Evolutionary conservation across 2,329 filamentous ascomycete species (phyloP).

Genomic region (Botrytis pseudocinerea): DNA sequence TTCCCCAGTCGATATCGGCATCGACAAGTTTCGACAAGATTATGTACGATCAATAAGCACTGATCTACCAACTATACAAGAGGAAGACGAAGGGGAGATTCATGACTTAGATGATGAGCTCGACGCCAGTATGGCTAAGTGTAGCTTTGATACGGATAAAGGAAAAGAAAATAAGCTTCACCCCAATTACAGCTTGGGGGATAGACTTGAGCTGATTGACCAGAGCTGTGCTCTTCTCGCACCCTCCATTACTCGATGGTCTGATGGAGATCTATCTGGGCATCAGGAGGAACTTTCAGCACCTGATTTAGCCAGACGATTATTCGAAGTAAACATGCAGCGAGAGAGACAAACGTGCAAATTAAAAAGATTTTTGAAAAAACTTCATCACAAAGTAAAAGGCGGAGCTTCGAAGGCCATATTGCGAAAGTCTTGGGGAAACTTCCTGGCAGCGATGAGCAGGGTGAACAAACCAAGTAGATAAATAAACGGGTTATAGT

Average conservation of each 20-base stretch:
- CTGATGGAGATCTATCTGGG: background rate
- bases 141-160: too few species aligned
- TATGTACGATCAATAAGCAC: background rate
- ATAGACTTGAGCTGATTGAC: background rate
- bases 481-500: background rate
- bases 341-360: background rate
- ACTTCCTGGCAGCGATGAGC: background rate
- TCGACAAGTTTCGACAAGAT: too few species aligned
- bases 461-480: background rate
- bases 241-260: background rate
- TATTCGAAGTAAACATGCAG: background rate
- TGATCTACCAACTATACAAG: background rate
- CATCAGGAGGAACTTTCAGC: background rate
- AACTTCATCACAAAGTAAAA: background rate
- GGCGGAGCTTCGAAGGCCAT: background rate
- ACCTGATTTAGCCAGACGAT: background rate
- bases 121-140: conserved; percentile 2
- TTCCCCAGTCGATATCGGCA: background rate
- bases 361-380: background rate
- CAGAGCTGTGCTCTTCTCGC: background rate
- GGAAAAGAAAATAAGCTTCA: background rate
- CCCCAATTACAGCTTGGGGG: too few species aligned
- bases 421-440: background rate
- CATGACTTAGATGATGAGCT: background rate
- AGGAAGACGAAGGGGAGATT: background rate